Conservation (phyloP, 768 basidiomycete species). For the Trametes elegans region DNA sequence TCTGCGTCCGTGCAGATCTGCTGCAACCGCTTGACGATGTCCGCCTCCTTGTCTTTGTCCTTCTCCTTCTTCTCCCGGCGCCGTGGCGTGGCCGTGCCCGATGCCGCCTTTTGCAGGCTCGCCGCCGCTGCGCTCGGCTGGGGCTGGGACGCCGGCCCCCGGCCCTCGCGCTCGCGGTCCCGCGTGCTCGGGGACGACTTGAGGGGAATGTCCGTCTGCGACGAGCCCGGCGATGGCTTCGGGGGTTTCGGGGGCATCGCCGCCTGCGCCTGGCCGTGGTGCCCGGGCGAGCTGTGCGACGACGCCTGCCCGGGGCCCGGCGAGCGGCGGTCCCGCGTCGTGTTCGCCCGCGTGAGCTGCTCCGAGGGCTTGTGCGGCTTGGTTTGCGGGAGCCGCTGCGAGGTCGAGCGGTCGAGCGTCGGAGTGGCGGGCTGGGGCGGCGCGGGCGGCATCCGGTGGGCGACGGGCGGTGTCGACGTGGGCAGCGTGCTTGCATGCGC, state of each 20-base stretch:
- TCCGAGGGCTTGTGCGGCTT: constrained; percentile 40
- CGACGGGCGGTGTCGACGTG: constrained; percentile 36
- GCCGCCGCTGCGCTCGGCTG: constrained; percentile 62
- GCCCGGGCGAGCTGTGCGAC: constrained; percentile 22
- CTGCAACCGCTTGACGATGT: constrained; percentile 87
- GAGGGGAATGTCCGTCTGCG: constrained; percentile 48
- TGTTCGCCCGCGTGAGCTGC: constrained; percentile 61
- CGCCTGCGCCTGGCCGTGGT: constrained; percentile 10
- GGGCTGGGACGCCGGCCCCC: constrained; percentile 36
- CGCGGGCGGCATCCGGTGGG: constrained; percentile 77
- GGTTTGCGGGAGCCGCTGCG: constrained; percentile 67
- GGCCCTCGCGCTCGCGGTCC: constrained; percentile 23
- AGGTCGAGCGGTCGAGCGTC: constrained; percentile 82
- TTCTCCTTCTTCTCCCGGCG: constrained; percentile 83
- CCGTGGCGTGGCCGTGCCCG: constrained; percentile 79
- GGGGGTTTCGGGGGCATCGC: constrained; percentile 20
- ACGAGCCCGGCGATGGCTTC: constrained; percentile 41
- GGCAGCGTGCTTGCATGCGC: constrained; percentile 22
- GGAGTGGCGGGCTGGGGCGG: constrained; percentile 64
- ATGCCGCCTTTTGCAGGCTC: constrained; percentile 60
- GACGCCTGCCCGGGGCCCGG: constrained; percentile 25
- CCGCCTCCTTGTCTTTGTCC: constrained; percentile 78
- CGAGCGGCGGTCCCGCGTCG: constrained; percentile 60
- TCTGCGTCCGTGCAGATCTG: constrained; percentile 98
- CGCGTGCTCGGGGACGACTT: constrained; percentile 25